phyloP scores from a whole-genome alignment of 2,329 filamentous ascomycete species.

The Teratosphaeriaceae sp. region DNA sequence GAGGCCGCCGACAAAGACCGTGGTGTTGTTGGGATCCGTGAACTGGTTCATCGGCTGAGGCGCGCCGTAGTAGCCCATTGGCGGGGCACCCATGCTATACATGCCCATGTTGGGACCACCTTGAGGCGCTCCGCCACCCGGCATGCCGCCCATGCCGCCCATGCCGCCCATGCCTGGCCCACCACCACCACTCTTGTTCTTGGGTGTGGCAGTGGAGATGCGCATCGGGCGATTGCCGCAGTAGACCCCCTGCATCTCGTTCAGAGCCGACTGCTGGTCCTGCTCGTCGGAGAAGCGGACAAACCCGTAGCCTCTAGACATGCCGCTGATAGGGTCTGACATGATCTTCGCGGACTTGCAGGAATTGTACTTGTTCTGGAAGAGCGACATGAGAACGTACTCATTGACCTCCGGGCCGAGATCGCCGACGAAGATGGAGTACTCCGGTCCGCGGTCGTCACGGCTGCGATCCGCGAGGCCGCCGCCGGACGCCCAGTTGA shows the following conservation, averaged over 20 bases:
- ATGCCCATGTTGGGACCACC: constrained; percentile 52
- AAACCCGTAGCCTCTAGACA: constrained; percentile 96
- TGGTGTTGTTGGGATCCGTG: constrained; percentile 99
- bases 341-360: constrained; percentile 99
- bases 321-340: constrained; percentile 95
- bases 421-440: constrained; percentile 95
- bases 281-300: constrained; percentile 94
- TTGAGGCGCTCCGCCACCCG: constrained; percentile 46
- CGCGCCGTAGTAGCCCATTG: constrained; percentile 60
- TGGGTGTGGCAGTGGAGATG: constrained; percentile 94
- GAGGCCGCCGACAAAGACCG: constrained; percentile 93
- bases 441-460: constrained; percentile 94
- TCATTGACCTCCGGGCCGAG: constrained; percentile 98
- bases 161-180: constrained; percentile 53
- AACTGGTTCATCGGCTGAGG: constrained; percentile 97
- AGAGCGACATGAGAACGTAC: constrained; percentile 93
- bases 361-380: constrained; percentile 91
- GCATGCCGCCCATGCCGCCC: constrained; percentile 39
- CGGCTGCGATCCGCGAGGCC: constrained; percentile 90
- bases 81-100: constrained; percentile 64
- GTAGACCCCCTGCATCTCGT: constrained; percentile 99
- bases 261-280: constrained; percentile 91
- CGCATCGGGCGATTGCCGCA: constrained; percentile 98
- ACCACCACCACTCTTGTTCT: constrained; percentile 64
- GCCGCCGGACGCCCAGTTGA: constrained; percentile 98